Conservation (phyloP, 1,284 basidiomycete genomes). For the Trichosporon faecale region DNA sequence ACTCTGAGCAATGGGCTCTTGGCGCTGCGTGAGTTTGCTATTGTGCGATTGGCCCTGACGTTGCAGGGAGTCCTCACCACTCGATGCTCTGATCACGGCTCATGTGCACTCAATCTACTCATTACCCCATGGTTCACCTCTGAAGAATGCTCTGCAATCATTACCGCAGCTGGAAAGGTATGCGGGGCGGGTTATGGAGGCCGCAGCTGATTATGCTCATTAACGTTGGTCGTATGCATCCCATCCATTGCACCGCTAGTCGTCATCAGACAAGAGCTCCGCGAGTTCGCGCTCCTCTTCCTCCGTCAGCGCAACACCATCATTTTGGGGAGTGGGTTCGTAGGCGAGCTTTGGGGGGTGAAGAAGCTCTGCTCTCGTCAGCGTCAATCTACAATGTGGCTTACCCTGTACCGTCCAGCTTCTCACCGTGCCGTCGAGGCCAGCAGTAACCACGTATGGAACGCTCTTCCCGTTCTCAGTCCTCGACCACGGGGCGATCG, state of each 20-base stretch:
- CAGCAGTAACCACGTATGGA: slow-evolving; percentile 66
- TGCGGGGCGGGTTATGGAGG: slow-evolving; percentile 26
- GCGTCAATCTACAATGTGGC: slow-evolving; percentile 31
- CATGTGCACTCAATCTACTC: slow-evolving; percentile 42
- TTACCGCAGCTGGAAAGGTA: slow-evolving; percentile 30
- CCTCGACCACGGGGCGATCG: slow-evolving; percentile 67
- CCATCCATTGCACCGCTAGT: slow-evolving; percentile 9
- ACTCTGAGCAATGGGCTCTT: slow-evolving; percentile 33
- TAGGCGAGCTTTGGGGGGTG: slow-evolving; percentile 37
- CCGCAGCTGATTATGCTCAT: neutral
- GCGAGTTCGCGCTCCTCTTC: slow-evolving; percentile 62
- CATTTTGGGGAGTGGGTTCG: slow-evolving; percentile 23
- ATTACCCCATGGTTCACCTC: slow-evolving; percentile 25
- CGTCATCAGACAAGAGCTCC: slow-evolving; percentile 66
- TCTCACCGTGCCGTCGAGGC: slow-evolving; percentile 79
- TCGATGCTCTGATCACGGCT: slow-evolving; percentile 49
- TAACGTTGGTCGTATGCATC: neutral
- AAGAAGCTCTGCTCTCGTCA: slow-evolving; percentile 35
- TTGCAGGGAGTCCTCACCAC: slow-evolving; percentile 39
- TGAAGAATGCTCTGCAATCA: slow-evolving; percentile 29
- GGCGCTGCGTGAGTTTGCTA: slow-evolving; percentile 35
- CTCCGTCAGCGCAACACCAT: slow-evolving; percentile 40
- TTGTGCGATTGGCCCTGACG: neutral
- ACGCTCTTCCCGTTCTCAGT: slow-evolving; percentile 53
- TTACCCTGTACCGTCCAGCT: slow-evolving; percentile 72